These are phyloP conservation scores for Alternaria burnsii DNA, from an alignment of 2,329 filamentous ascomycete genomes.

Conservation along the genomic window DNA sequence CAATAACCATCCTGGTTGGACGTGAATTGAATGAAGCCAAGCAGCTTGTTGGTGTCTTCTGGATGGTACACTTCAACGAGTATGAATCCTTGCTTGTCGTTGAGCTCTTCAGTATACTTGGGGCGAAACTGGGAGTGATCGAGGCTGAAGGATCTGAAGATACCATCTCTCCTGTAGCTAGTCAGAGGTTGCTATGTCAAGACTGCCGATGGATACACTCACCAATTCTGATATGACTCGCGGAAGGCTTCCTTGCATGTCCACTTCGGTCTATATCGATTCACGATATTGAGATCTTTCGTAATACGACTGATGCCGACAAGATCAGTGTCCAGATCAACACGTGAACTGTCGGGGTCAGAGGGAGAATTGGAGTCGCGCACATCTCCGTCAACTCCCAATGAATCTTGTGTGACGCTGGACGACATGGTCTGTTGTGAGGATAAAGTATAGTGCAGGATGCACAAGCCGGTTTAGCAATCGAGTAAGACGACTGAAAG, in stretches of 20 bases:
- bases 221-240: background rate
- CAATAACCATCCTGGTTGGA: background rate
- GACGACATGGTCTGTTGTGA: background rate
- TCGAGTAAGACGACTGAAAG: background rate
- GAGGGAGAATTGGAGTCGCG: background rate
- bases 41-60: conserved; percentile 2
- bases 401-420: background rate
- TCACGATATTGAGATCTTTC: background rate
- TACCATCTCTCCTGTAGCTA: conserved; percentile 18
- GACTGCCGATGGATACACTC: background rate
- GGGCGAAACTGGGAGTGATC: conserved; percentile 6
- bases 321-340: background rate
- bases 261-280: background rate
- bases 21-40: conserved; percentile 20
- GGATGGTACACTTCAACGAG: conserved; percentile 3
- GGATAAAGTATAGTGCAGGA: background rate
- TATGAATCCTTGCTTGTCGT: background rate
- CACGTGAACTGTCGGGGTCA: background rate
- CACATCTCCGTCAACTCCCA: background rate
- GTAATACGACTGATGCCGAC: background rate
- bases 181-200: background rate
- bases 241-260: background rate
- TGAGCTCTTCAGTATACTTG: background rate
- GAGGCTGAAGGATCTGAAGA: conserved; percentile 17
- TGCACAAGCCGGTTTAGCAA: too few species aligned